phyloP scores from a whole-genome alignment of 192 early-diverging fungal genomes.

The Chytriomyces hyalinus region DNA sequence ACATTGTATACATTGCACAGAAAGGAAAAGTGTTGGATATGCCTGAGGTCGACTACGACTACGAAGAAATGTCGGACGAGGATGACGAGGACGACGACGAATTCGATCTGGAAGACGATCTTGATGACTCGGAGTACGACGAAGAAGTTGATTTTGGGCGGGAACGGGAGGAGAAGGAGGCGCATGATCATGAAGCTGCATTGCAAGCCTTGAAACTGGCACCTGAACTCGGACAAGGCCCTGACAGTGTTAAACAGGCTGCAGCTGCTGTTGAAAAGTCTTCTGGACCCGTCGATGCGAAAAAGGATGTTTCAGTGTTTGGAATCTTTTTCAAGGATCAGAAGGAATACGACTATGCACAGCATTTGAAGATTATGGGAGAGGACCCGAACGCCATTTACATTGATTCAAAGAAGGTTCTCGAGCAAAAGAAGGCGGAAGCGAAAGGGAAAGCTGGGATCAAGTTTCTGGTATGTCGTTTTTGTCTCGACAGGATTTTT shows the following conservation, averaged over 20 bases:
- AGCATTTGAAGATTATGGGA: conserved; percentile 89
- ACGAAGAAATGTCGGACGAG: conserved; percentile 30
- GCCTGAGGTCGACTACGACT: conserved; percentile 39
- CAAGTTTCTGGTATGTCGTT: conserved; percentile 41
- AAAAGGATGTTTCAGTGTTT: conserved; percentile 77
- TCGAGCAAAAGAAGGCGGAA: conserved; percentile 53
- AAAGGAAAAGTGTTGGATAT: conserved; percentile 49
- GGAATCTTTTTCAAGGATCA: conserved; percentile 91
- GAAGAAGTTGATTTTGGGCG: conserved; percentile 47
- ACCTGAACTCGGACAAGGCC: conserved; percentile 11
- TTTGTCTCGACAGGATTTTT: not conserved
- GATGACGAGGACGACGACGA: conserved; percentile 34
- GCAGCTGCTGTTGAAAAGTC: conserved; percentile 18
- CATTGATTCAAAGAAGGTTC: conserved; percentile 62
- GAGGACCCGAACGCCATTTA: conserved; percentile 75
- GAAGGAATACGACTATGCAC: conserved; percentile 87
- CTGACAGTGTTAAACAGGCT: conserved; percentile 4
- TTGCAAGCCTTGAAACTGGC: conserved; percentile 1
- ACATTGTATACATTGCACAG: conserved; percentile 19
- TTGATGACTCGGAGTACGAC: conserved; percentile 34
- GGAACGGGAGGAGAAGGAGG: conserved; percentile 36
- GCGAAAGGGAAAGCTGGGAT: conserved; percentile 55
- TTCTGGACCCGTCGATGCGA: conserved; percentile 55
- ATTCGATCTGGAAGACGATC: conserved; percentile 39
- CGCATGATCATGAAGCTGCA: conserved; percentile 12